Percentiles rank a stretch among this genome's conserved stretches.
phyloP scores from a whole-genome alignment of 2,329 filamentous ascomycete genomes.

The Fusarium pilosicola region DNA sequence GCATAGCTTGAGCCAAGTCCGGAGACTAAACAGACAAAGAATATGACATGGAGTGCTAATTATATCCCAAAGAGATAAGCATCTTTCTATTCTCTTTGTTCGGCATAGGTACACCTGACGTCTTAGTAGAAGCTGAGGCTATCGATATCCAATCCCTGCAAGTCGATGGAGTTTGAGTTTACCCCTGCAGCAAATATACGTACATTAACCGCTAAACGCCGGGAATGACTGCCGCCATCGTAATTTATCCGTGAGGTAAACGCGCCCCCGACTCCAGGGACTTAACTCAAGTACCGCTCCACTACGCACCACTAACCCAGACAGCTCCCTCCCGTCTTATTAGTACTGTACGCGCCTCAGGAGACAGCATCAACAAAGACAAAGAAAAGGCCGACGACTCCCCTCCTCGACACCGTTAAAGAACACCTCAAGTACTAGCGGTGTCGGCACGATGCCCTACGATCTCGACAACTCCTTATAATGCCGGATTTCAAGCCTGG shows the following conservation, averaged over 20 bases:
- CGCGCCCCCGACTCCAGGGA: conserved; percentile 35
- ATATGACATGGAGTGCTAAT: not conserved
- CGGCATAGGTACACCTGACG: not conserved
- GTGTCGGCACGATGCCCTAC: conserved; percentile 48
- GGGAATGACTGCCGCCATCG: conserved; percentile 37
- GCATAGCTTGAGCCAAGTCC: not conserved
- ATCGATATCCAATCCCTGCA: conserved; percentile 4
- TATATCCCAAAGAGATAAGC: not conserved
- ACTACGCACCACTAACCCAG: conserved; percentile 5
- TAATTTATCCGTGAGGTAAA: conserved; percentile 44
- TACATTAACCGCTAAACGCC: conserved; percentile 27
- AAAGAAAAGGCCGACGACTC: not conserved
- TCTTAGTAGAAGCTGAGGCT: conserved; percentile 8
- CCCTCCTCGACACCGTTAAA: not conserved
- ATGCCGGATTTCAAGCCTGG: conserved; percentile 71
- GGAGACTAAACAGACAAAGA: not conserved
- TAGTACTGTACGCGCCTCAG: conserved; percentile 36
- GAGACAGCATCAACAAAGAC: conserved; percentile 25
- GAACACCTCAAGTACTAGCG: conserved; percentile 4
- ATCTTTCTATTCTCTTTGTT: conserved; percentile 1
- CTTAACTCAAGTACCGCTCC: conserved; percentile 11
- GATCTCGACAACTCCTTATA: conserved; percentile 37
- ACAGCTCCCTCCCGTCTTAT: conserved; percentile 31
- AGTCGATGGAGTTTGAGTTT: conserved; percentile 7
- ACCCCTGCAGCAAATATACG: conserved; percentile 25